Evolutionary conservation across 805 yeast genomes (phyloP).

Genomic region (Torulaspora franciscae): DNA sequence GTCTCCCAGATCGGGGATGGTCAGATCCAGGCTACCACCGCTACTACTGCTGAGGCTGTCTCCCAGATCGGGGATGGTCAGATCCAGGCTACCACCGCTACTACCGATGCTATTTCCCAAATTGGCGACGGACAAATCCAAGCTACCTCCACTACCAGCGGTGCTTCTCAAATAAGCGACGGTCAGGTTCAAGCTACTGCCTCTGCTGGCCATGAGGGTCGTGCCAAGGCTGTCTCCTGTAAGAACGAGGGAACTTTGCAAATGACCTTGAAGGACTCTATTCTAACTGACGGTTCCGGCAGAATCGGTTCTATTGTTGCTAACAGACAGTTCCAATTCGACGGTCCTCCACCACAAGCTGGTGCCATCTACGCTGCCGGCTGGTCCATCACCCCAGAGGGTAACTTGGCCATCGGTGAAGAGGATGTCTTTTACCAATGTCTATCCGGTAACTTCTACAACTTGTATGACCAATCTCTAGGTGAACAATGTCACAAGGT

Average conservation of each 20-base stretch:
- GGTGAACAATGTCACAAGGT: conserved; percentile 62
- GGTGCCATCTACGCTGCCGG: conserved; percentile 69
- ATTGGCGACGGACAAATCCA: conserved; percentile 44
- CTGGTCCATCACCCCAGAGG: conserved; percentile 53
- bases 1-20: conserved; percentile 45
- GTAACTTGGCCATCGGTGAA: conserved; percentile 59
- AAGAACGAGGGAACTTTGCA: conserved; percentile 47
- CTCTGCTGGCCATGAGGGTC: conserved; percentile 21
- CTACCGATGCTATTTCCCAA: conserved; percentile 38
- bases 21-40: conserved; percentile 31
- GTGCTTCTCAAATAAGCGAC: conserved; percentile 23
- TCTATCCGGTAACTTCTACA: conserved; percentile 69
- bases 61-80: conserved; percentile 46
- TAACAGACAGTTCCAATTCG: conserved; percentile 81
- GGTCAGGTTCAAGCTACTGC: conserved; percentile 32
- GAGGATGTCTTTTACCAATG: conserved; percentile 65
- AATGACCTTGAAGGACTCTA: conserved; percentile 46
- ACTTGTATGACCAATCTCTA: conserved; percentile 60
- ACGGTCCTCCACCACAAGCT: conserved; percentile 83
- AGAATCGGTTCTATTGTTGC: conserved; percentile 78
- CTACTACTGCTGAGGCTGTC: conserved; percentile 29
- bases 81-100: conserved; percentile 35
- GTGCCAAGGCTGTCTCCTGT: conserved; percentile 40
- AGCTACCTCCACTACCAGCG: conserved; percentile 35
- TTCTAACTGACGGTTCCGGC: conserved; percentile 54